These are phyloP conservation scores for Leptomonas pyrrhocoris DNA, from an alignment of 208 protist species.

Conservation along the genomic window DNA sequence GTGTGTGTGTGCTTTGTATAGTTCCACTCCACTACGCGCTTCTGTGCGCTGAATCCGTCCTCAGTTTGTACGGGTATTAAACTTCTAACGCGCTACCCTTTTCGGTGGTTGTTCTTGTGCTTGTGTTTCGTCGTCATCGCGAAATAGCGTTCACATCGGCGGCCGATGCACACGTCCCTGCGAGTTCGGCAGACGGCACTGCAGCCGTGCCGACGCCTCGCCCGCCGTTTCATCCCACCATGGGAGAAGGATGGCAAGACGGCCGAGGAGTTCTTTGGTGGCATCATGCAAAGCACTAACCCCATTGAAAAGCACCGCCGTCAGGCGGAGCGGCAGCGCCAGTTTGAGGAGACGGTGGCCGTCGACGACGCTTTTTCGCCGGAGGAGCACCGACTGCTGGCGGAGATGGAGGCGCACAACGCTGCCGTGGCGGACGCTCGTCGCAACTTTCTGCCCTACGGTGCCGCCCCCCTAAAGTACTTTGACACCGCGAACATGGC, in stretches of 20 bases:
- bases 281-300: conserved; percentile 70
- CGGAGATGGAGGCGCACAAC: conserved; percentile 58
- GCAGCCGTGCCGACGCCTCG: neutral
- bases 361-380: conserved; percentile 38
- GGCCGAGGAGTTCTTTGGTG: conserved; percentile 80
- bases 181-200: neutral
- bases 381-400: conserved; percentile 49
- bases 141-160: too few relatives aligned
- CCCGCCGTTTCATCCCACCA: conserved; percentile 81
- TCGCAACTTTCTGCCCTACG: conserved; percentile 81
- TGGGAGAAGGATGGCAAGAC: conserved; percentile 86
- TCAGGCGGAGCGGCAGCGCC: conserved; percentile 33
- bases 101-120: too few relatives aligned
- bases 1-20: too few relatives aligned
- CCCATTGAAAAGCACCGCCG: conserved; percentile 55
- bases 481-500: conserved; percentile 74
- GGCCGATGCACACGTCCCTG: conserved; percentile 17
- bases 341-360: conserved; percentile 32
- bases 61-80: too few relatives aligned
- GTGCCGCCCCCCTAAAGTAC: conserved; percentile 60
- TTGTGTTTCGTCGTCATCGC: neutral
- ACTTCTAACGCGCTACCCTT: too few relatives aligned
- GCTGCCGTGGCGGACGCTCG: conserved; percentile 40
- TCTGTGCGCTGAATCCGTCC: too few relatives aligned
- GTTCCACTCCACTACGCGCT: too few relatives aligned